A percentile compares a stretch with the other conserved stretches of the same genome.
These are phyloP conservation scores for Fraxinus angustifolia DNA, from an alignment of 305 asterid species.

Conservation along the genomic window DNA sequence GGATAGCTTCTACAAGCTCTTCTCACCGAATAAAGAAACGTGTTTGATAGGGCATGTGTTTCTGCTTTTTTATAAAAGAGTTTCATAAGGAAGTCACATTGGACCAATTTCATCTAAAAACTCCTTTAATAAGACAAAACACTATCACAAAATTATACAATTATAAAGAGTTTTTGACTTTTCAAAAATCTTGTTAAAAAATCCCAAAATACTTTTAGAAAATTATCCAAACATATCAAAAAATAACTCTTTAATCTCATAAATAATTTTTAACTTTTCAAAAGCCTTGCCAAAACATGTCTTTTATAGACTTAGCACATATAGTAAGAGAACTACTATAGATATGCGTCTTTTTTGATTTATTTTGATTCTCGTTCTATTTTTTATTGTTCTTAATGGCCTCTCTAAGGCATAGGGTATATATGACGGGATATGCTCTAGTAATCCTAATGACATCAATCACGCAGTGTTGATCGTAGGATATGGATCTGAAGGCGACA, in stretches of 20 bases:
- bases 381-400: background rate
- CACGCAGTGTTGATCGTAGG: slow-evolving; percentile 32
- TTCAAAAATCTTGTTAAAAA: too few relatives aligned
- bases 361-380: background rate
- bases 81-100: background rate
- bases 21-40: background rate
- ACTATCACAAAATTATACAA: background rate
- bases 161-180: background rate
- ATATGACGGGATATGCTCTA: slow-evolving; percentile 31
- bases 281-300: background rate
- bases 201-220: background rate
- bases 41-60: background rate
- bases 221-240: background rate
- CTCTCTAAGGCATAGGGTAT: slow-evolving; percentile 20
- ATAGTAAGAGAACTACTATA: background rate
- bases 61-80: too few relatives aligned
- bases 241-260: too few relatives aligned
- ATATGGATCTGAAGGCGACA: slow-evolving; percentile 26
- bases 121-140: too few relatives aligned
- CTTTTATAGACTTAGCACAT: background rate
- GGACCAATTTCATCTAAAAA: too few relatives aligned
- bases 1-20: background rate
- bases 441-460: slow-evolving; percentile 23
- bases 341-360: background rate
- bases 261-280: background rate